Conservation (phyloP, 1,284 basidiomycete genomes). For the Marasmius oreades region DNA sequence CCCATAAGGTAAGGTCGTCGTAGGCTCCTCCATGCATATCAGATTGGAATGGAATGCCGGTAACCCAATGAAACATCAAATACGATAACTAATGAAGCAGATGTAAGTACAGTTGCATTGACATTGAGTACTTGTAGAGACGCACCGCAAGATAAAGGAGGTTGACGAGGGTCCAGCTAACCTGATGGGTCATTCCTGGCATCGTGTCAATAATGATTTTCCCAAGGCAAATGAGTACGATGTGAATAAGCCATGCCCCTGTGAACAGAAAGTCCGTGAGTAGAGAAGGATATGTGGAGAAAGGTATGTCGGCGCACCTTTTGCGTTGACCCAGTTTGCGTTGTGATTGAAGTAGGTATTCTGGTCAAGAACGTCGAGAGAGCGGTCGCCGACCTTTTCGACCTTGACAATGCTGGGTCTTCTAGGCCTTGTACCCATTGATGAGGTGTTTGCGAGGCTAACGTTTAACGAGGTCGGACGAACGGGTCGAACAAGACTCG, state of each 20-base stretch:
- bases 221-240: conserved; percentile 86
- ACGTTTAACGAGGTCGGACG: neutral
- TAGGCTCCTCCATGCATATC: conserved; percentile 89
- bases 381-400: conserved; percentile 79
- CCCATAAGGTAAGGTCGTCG: conserved; percentile 97
- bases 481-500: neutral
- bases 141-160: conserved; percentile 88
- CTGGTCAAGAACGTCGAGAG: conserved; percentile 78
- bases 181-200: conserved; percentile 90
- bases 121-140: conserved; percentile 15
- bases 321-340: conserved; percentile 97
- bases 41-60: conserved; percentile 93
- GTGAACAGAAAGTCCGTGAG: neutral
- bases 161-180: conserved; percentile 96
- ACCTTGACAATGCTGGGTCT: conserved; percentile 85
- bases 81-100: conserved; percentile 74
- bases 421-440: conserved; percentile 50
- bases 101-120: neutral
- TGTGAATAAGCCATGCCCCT: conserved; percentile 98
- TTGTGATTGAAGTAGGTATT: conserved; percentile 88
- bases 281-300: conserved; percentile 4
- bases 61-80: conserved; percentile 98
- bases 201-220: conserved; percentile 94
- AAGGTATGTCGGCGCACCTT: conserved; percentile 58
- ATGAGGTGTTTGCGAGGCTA: conserved; percentile 6